phyloP scores from a whole-genome alignment of 192 early-diverging fungal genomes.

The Backusella australiensis region DNA sequence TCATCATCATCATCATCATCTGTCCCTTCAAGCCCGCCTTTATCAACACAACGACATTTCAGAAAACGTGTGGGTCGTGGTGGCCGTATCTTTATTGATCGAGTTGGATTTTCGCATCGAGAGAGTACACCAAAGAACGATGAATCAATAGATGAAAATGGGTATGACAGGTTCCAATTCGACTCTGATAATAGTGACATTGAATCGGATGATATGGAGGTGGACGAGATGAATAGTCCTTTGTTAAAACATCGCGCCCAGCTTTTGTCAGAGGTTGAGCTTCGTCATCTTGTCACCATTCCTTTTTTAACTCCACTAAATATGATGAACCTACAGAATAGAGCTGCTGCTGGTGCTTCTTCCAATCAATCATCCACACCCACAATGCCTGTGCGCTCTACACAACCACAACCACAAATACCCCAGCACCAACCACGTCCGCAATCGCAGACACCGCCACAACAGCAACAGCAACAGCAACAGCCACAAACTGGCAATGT shows the following conservation, averaged over 20 bases:
- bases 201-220: constrained; percentile 40
- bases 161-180: constrained; percentile 37
- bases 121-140: constrained; percentile 14
- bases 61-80: constrained; percentile 73
- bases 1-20: not conserved
- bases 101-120: constrained; percentile 36
- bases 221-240: constrained; percentile 42
- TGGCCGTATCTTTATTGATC: constrained; percentile 75
- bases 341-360: not conserved
- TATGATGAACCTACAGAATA: constrained; percentile 10
- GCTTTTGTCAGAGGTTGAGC: constrained; percentile 43
- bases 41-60: constrained; percentile 31
- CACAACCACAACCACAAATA: not conserved
- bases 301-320: constrained; percentile 25
- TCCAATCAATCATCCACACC: not conserved
- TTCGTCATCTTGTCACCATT: constrained; percentile 45
- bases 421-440: not conserved
- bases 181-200: constrained; percentile 44
- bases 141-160: constrained; percentile 22
- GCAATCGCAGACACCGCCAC: not conserved
- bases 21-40: not conserved
- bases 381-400: not conserved
- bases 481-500: not conserved
- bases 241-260: constrained; percentile 41
- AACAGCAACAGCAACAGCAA: not conserved